phyloP scores from a whole-genome alignment of 148 eudicot species.

The Beta vulgaris region DNA sequence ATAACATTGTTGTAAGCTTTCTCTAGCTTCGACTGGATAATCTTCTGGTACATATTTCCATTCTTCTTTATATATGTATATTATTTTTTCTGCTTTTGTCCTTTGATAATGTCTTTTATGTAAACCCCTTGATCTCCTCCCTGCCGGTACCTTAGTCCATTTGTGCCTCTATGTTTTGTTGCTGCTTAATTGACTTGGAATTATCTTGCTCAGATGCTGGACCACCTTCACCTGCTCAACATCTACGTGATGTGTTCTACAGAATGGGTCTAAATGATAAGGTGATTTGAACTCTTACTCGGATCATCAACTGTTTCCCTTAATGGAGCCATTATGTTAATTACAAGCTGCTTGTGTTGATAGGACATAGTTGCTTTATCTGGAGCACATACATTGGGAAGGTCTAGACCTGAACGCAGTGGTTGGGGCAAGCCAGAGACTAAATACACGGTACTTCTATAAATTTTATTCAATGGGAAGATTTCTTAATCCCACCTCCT shows the following conservation, averaged over 20 bases:
- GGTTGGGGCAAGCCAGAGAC: slow-evolving; percentile 99
- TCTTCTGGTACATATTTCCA: background rate
- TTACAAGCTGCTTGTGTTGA: slow-evolving; percentile 20
- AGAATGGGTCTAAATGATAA: slow-evolving; percentile 93
- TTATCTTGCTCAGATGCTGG: slow-evolving; percentile 69
- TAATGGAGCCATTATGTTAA: slow-evolving; percentile 22
- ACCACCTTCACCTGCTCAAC: slow-evolving; percentile 92
- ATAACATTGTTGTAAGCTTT: background rate
- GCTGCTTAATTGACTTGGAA: slow-evolving; percentile 6
- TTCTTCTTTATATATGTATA: too few relatives aligned
- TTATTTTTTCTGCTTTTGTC: background rate
- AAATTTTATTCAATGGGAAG: background rate
- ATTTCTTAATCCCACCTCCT: background rate
- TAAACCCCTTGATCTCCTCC: background rate
- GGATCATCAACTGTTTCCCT: background rate
- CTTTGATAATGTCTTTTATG: background rate
- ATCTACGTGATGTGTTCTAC: slow-evolving; percentile 89
- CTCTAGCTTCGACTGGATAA: background rate
- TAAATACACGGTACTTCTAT: slow-evolving; percentile 70
- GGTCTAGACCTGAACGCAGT: slow-evolving; percentile 98
- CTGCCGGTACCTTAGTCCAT: background rate
- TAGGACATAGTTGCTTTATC: slow-evolving; percentile 98
- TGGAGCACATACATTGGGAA: slow-evolving; percentile 95
- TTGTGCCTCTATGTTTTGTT: slow-evolving; percentile 6
- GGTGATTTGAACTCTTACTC: slow-evolving; percentile 37